phyloP scores from a whole-genome alignment of 176 grass and related monocot genomes.

The Bothriochloa decipiens region DNA sequence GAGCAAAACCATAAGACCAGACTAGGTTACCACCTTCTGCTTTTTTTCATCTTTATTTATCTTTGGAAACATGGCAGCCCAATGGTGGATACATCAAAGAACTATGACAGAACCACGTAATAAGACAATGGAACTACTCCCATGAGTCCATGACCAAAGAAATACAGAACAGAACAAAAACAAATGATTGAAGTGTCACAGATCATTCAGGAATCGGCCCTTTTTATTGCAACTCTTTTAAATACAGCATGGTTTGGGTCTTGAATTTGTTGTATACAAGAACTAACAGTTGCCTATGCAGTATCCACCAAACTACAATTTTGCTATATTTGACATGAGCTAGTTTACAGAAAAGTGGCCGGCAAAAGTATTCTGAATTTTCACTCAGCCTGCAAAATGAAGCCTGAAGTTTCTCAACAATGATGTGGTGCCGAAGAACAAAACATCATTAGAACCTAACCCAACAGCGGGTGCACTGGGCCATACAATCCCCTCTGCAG shows the following conservation, averaged over 20 bases:
- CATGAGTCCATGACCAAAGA: not conserved
- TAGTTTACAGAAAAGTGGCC: not conserved
- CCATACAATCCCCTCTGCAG: slow-evolving; percentile 87
- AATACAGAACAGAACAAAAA: not conserved
- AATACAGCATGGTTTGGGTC: not conserved
- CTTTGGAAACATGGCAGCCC: not conserved
- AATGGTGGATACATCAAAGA: not conserved
- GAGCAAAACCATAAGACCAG: not conserved
- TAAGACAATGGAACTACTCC: not conserved
- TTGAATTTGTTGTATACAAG: slow-evolving; percentile 19
- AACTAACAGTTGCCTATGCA: not conserved
- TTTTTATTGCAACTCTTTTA: slow-evolving; percentile 20
- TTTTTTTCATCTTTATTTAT: not conserved
- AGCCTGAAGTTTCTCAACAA: not conserved
- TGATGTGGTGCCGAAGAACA: not conserved
- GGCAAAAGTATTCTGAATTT: not conserved
- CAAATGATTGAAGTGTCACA: not conserved
- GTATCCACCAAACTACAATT: not conserved
- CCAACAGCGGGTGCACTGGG: slow-evolving; percentile 90
- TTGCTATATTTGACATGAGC: not conserved
- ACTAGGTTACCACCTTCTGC: not conserved
- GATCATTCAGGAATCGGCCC: not conserved
- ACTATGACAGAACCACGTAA: not conserved
- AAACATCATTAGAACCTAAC: slow-evolving; percentile 68
- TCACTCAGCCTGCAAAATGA: not conserved